A percentile compares a stretch with the other conserved stretches of the same genome.
phyloP scores from a whole-genome alignment of 1,139 yeast genomes.

The Scheffersomyces parashehatae region DNA sequence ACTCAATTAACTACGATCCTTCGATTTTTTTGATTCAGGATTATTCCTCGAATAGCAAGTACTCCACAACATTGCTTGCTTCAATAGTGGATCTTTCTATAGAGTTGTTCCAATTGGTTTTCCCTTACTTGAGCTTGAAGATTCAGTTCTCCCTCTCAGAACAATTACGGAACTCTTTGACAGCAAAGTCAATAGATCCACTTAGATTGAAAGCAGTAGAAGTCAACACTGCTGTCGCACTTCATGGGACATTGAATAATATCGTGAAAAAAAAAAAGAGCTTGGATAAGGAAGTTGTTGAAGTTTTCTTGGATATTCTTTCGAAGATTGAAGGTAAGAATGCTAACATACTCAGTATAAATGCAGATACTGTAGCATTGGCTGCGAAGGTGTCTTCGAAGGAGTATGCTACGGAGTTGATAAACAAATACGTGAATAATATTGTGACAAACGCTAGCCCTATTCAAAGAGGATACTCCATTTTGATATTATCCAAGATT shows the following conservation, averaged over 20 bases:
- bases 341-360: constrained; percentile 45
- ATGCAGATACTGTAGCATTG: constrained; percentile 70
- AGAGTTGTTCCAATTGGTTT: constrained; percentile 68
- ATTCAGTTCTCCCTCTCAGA: constrained; percentile 87
- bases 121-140: constrained; percentile 73
- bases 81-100: constrained; percentile 76
- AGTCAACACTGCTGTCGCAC: constrained; percentile 62
- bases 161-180: constrained; percentile 60
- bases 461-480: constrained; percentile 61
- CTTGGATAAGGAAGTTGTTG: constrained; percentile 48
- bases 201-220: constrained; percentile 50
- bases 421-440: constrained; percentile 56
- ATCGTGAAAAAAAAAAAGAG: constrained; percentile 23
- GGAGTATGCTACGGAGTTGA: constrained; percentile 42
- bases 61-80: constrained; percentile 40
- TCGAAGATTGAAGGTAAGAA: constrained; percentile 46
- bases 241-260: constrained; percentile 56
- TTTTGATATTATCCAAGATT: constrained; percentile 62
- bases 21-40: constrained; percentile 26
- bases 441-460: constrained; percentile 63
- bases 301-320: constrained; percentile 58
- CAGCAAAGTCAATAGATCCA: constrained; percentile 30
- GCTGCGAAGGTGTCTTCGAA: constrained; percentile 45
- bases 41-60: constrained; percentile 26
- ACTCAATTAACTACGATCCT: constrained; percentile 38